Evolutionary conservation across 192 early-diverging fungal species (phyloP).

Genomic region (Backusella tarrabulga): DNA sequence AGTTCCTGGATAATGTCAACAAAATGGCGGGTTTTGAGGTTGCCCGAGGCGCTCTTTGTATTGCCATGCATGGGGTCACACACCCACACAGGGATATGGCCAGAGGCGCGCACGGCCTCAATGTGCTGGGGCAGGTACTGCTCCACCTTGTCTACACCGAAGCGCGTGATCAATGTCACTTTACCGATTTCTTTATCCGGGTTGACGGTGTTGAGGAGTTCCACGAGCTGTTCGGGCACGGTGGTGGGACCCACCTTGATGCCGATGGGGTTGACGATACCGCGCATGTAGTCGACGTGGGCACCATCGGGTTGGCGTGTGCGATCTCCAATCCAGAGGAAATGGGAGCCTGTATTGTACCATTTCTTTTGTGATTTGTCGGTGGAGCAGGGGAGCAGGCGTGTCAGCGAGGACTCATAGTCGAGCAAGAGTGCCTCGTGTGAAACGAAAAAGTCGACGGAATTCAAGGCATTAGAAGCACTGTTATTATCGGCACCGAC

Average conservation of each 20-base stretch:
- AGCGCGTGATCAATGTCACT: conserved; percentile 94
- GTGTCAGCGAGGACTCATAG: conserved; percentile 87
- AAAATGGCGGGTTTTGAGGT: conserved; percentile 91
- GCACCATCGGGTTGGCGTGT: conserved; percentile 94
- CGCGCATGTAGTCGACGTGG: conserved; percentile 97
- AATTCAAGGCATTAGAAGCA: conserved; percentile 53
- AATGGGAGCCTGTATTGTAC: conserved; percentile 96
- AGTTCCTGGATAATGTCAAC: conserved; percentile 89
- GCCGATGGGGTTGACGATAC: conserved; percentile 96
- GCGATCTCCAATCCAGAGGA: conserved; percentile 98
- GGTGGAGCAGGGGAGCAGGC: conserved; percentile 52
- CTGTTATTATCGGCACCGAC: conserved; percentile 76
- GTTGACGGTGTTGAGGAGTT: conserved; percentile 84
- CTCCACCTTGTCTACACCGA: conserved; percentile 83
- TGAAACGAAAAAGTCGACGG: conserved; percentile 90
- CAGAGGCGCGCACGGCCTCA: conserved; percentile 80
- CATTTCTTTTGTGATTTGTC: conserved; percentile 51
- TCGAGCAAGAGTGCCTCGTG: conserved; percentile 96
- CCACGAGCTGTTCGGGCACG: conserved; percentile 81
- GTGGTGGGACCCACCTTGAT: conserved; percentile 95
- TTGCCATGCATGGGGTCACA: conserved; percentile 99
- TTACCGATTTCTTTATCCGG: conserved; percentile 86
- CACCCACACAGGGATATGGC: conserved; percentile 92
- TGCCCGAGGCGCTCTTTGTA: conserved; percentile 77
- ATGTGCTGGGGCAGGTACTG: conserved; percentile 86